Base-by-base conservation (phyloP, 192 early-diverging fungal species). In the Lobosporangium transversale region DNA sequence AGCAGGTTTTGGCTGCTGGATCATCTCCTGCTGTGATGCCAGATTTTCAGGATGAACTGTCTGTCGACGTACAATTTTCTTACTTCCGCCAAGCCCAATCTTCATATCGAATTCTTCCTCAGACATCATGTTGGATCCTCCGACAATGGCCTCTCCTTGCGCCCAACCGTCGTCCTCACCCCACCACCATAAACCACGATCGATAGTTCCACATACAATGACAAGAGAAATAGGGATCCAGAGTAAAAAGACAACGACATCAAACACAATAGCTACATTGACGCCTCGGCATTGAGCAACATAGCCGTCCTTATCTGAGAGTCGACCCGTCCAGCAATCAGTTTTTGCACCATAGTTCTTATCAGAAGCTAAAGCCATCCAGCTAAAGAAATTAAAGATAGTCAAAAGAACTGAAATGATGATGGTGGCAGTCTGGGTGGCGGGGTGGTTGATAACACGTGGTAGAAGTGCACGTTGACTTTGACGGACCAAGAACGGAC, bases 151-250 rank as follows among this genome's bases (percentile, higher is more conserved):
- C 17, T 66, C 64, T 1, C 20, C 44, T 12, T 76, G 64, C 7
- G 71, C 71, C 53, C 68, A 70, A 20, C 71, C 71, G 29, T 76
- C 71, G 30, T 76, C 71, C 52, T 76, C 71, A 9, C 71, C 71
- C 71, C 71, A 76, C 71, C 71, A 76, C 71, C 71, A 76, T 29
- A 76, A 33, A 26, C 71, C 71, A 56, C 71, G 71, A 26, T 76
- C 71, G 29, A 76, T 62, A 17, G 71, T 76, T 9, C 71, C 71
- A 35, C 71, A 76, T 48, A 76, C 64, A 67, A 76, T 76, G 45
- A 76, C 71, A 1, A 76, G 43, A 23, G 71, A 54, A 42, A 76
- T 76, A 32, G 71, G 71, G 36, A 76, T 67, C 71, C 71, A 76
- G 30, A 76, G 71, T 3, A 76, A 26, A 31, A 76, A 76, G 3